phyloP scores from a whole-genome alignment of 176 grass and related monocot genomes.

The Sorghum bicolor region DNA sequence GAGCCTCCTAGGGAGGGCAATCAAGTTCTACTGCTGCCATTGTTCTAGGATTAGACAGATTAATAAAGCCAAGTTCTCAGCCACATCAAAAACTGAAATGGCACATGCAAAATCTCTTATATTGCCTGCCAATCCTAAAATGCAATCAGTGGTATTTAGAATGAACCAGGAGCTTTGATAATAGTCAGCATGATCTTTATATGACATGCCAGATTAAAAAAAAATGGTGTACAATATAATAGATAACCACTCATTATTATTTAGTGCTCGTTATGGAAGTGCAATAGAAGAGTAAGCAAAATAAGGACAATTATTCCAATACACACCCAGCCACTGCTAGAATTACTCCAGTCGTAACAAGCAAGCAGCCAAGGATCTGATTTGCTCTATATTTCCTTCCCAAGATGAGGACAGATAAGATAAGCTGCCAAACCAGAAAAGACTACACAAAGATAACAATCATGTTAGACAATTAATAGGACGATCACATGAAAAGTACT shows the following conservation, averaged over 20 bases:
- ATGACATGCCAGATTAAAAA: background rate
- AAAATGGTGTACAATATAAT: background rate
- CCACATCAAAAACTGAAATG: background rate
- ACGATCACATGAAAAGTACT: background rate
- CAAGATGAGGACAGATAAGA: slow-evolving; percentile 73
- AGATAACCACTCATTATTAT: background rate
- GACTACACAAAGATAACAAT: slow-evolving; percentile 58
- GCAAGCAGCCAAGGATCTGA: slow-evolving; percentile 81
- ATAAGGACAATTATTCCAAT: background rate
- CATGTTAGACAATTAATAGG: background rate
- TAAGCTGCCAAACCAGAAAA: slow-evolving; percentile 93
- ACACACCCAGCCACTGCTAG: slow-evolving; percentile 74
- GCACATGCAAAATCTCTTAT: slow-evolving; percentile 12
- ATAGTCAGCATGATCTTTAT: background rate
- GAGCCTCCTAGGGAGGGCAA: too few relatives aligned
- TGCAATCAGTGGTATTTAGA: background rate
- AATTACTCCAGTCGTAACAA: slow-evolving; percentile 77
- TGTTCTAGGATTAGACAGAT: too few relatives aligned
- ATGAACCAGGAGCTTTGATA: background rate
- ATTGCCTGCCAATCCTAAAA: background rate
- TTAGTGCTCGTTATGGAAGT: slow-evolving; percentile 11
- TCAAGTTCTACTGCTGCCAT: too few relatives aligned
- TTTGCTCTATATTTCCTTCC: slow-evolving; percentile 76
- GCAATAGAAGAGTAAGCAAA: slow-evolving; percentile 11
- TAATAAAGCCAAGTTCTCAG: too few relatives aligned